These are phyloP conservation scores for Neopestalotiopsis clavispora DNA, from an alignment of 2,329 filamentous ascomycete genomes.

Conservation along the genomic window DNA sequence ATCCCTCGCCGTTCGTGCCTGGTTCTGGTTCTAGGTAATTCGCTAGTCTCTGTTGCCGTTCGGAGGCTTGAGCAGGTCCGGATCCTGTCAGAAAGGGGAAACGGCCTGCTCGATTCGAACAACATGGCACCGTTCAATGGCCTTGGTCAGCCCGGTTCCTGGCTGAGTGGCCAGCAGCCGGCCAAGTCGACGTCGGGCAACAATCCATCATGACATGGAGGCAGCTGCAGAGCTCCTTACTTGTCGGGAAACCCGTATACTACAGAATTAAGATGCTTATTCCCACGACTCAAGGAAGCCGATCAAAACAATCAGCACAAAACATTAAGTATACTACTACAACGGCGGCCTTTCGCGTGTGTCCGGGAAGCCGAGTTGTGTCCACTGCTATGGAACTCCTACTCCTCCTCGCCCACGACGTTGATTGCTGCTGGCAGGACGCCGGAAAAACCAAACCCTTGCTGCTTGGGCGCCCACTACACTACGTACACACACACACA, in stretches of 20 bases:
- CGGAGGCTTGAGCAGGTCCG: conserved; percentile 1
- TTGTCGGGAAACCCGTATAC: no score
- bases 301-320: not conserved
- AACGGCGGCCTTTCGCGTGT: not conserved
- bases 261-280: not conserved
- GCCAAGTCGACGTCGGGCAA: not conserved
- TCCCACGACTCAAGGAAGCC: not conserved
- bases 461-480: not conserved
- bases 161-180: conserved; percentile 13
- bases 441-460: not conserved
- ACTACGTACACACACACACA: not conserved
- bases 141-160: conserved; percentile 13
- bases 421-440: not conserved
- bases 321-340: not conserved
- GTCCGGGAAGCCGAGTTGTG: not conserved
- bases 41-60: not conserved
- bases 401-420: not conserved
- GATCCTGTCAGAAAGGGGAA: conserved; percentile 12
- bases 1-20: conserved; percentile 7
- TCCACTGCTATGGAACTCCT: not conserved
- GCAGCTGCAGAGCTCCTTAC: no score
- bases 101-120: conserved; percentile 13
- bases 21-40: conserved; percentile 8
- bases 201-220: not conserved
- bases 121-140: conserved; percentile 21